These are phyloP conservation scores for Raffaelea arxii DNA, from an alignment of 2,329 filamentous ascomycete genomes.

Conservation along the genomic window DNA sequence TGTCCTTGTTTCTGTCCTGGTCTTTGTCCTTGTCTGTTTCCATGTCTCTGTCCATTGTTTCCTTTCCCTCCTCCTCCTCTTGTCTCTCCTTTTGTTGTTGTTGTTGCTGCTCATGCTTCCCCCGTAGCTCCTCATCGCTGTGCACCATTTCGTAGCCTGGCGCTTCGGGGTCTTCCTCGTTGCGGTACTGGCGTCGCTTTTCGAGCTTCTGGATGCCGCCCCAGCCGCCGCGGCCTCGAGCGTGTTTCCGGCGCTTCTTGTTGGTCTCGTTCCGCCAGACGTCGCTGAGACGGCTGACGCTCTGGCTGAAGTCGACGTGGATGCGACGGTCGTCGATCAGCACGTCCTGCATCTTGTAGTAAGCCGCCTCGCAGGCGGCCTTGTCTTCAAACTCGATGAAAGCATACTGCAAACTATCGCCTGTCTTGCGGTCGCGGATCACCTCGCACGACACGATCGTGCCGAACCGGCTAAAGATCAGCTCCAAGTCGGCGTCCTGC, in stretches of 20 bases:
- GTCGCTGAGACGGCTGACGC: conserved; percentile 77
- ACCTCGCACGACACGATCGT: conserved; percentile 93
- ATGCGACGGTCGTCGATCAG: conserved; percentile 96
- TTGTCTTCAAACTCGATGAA: conserved; percentile 97
- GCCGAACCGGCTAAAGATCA: conserved; percentile 96
- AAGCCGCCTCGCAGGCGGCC: conserved; percentile 84
- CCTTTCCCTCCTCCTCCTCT: conserved; percentile 10
- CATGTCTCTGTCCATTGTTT: conserved; percentile 17
- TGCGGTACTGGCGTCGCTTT: conserved; percentile 81
- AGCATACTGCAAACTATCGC: conserved; percentile 91
- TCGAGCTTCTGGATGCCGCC: conserved; percentile 83
- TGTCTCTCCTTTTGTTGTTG: too few relatives aligned
- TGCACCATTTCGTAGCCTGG: conserved; percentile 68
- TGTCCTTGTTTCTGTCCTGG: conserved; percentile 23
- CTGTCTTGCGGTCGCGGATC: conserved; percentile 86
- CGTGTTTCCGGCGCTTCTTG: conserved; percentile 54
- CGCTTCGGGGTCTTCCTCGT: conserved; percentile 40
- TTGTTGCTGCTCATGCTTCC: conserved; percentile 33
- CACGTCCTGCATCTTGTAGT: conserved; percentile 98
- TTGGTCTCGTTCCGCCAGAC: conserved; percentile 83
- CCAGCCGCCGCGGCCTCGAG: conserved; percentile 59
- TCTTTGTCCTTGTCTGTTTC: conserved; percentile 10
- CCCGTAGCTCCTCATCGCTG: conserved; percentile 58
- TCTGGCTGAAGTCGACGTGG: conserved; percentile 97
- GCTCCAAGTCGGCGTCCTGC: conserved; percentile 82